Base-by-base conservation (phyloP, 2,329 filamentous ascomycete genomes). In the Paecilomyces niveus region DNA sequence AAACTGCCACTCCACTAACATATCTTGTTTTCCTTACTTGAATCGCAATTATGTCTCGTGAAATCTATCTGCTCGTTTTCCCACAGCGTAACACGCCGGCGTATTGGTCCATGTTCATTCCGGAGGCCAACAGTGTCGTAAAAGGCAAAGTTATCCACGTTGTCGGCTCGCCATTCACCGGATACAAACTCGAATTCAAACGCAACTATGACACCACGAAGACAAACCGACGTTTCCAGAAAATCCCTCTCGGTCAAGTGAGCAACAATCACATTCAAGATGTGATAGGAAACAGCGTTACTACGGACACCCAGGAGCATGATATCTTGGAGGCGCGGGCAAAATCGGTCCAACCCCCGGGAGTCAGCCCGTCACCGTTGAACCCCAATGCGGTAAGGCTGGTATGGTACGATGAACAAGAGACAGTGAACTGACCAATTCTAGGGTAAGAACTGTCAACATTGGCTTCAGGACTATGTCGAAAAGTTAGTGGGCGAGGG, bases 121-220 rank as follows among this genome's bases (percentile, higher is more conserved):
- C 52, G 18, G 22, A 32, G 11, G 22, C 51, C 13, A 29, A 29
- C n/a, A 53, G 51, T 32, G 51, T 22, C 18, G 31, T 53, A n/a
- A 18, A 53, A 64, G 59, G 62, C 24, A 65, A 61, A 56, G 53
- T 59, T n/a, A 63, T 64, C 39, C 62, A 61, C 35, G 61, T 63
- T 21, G 58, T 59, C 18, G 59, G 62, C 1, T 62, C 55, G 13
- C 54, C 55, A 26, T 55, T 57, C 52, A 64, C 58, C 5, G 63
- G 59, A 10, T 63, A 57, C 51, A 52, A 54, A 8, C 59, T 61
- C 5, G 61, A 64, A 39, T 64, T 63, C 59, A 63, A 63, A 26
- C 61, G 61, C 32, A 61, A 62, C 32, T 61, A 64, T 53, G 57
- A 63, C 33, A 54, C 57, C 24, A 29, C 49, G 33, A 53, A 55